A percentile compares a stretch with the other conserved stretches of the same genome.
Evolutionary conservation across 108 stramenopile genomes (phyloP).

Genomic region (Stephanodiscus minutulus): DNA sequence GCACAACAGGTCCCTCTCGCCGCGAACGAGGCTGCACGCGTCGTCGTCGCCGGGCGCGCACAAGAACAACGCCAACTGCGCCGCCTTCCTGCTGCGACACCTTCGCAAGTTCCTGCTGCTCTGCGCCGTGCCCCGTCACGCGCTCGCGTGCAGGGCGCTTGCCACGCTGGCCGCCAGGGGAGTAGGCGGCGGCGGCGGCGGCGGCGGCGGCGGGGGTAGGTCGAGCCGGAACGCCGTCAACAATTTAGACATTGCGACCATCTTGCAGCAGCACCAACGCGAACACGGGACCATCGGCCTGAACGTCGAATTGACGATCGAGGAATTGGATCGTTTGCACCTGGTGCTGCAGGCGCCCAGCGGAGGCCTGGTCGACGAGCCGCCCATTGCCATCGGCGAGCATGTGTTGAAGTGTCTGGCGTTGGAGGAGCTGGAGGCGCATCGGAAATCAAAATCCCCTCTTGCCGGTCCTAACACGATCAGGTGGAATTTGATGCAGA

Average conservation of each 20-base stretch:
- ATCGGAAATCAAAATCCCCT: constrained; percentile 15
- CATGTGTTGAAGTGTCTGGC: constrained; percentile 65
- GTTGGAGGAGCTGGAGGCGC: constrained; percentile 40
- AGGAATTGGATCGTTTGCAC: constrained; percentile 81
- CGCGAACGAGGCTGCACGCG: constrained; percentile 68
- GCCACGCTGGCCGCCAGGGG: constrained; percentile 58
- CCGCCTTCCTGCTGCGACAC: constrained; percentile 74
- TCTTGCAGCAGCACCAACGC: constrained; percentile 66
- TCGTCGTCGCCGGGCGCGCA: constrained; percentile 47
- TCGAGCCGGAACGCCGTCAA: neutral
- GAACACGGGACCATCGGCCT: constrained; percentile 82
- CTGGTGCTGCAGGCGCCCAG: constrained; percentile 76
- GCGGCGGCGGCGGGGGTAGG: constrained; percentile 4
- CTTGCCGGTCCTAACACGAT: constrained; percentile 7
- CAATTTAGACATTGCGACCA: constrained; percentile 24
- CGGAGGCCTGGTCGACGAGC: constrained; percentile 82
- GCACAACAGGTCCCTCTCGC: constrained; percentile 31
- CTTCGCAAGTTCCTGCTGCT: constrained; percentile 76
- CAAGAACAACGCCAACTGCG: constrained; percentile 79
- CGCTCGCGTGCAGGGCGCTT: constrained; percentile 72
- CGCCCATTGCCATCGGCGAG: constrained; percentile 79
- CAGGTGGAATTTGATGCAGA: constrained; percentile 43
- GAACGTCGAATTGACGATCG: constrained; percentile 67
- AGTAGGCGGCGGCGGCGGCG: constrained; percentile 19
- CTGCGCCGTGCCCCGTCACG: constrained; percentile 73